These are phyloP conservation scores for Fusarium ambrosium DNA, from an alignment of 2,329 filamentous ascomycete species.

Conservation along the genomic window DNA sequence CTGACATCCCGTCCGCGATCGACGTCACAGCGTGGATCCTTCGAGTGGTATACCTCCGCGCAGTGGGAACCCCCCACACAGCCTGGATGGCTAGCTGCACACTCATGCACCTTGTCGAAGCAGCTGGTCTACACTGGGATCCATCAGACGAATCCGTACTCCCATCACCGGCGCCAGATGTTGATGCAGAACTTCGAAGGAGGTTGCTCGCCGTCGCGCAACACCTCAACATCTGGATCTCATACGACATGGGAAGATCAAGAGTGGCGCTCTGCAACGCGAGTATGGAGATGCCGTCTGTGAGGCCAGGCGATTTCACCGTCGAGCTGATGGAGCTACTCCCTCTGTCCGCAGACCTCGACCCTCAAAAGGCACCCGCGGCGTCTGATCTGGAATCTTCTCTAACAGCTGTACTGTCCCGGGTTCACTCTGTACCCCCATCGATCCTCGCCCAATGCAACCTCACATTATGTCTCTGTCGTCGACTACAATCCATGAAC, in stretches of 20 bases:
- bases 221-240: constrained; percentile 71
- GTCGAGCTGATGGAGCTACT: constrained; percentile 66
- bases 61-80: constrained; percentile 65
- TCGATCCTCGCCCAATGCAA: constrained; percentile 67
- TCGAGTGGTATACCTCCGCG: constrained; percentile 65
- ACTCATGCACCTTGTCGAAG: constrained; percentile 70
- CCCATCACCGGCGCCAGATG: constrained; percentile 38
- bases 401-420: constrained; percentile 57
- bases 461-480: constrained; percentile 67
- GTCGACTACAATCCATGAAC: constrained; percentile 65
- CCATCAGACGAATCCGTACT: constrained; percentile 46
- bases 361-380: constrained; percentile 62
- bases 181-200: constrained; percentile 56
- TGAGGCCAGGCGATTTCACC: constrained; percentile 57
- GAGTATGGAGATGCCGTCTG: constrained; percentile 56
- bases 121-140: constrained; percentile 62
- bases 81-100: constrained; percentile 70
- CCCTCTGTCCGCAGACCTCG: constrained; percentile 66
- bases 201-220: constrained; percentile 65
- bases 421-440: constrained; percentile 56
- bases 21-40: constrained; percentile 66
- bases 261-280: constrained; percentile 63
- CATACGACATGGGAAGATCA: constrained; percentile 69
- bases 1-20: constrained; percentile 51
- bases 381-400: constrained; percentile 58